Evolutionary conservation across 352 stramenopile species (phyloP), one percentile per base, ranked within the genome.

Genomic region (Saprolegnia parasitica): DNA sequence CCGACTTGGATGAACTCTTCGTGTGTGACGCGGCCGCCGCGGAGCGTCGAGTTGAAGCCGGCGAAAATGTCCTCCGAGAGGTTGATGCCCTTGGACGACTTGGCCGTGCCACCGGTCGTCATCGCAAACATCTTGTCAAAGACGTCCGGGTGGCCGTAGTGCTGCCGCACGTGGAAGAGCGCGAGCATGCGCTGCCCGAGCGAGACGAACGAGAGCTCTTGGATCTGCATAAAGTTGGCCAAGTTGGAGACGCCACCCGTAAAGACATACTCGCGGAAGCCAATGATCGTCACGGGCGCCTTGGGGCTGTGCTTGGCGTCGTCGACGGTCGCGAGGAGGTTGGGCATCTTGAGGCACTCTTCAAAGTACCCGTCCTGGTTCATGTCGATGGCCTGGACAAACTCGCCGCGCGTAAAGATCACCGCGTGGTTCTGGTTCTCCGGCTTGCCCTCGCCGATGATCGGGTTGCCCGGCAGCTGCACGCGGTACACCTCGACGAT

Each of bases 361-460:
- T 96, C 88, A 37, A 95, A 89, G 76, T 95, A 95, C 58, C 91
- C 81, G 50, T 96, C 88, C 60, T 96, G 88, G 73, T 96, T 96
- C 88, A 95, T 95, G 78, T 96, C 88, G 49, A 96, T 96, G n/a
- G 81, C 91, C 70, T 96, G 88, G 13, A 96, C 58, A 56, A 91
- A 93, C 71, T 95, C 88, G 23, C 88, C 88, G 67, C 86, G 83
- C 32, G 86, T 93, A 68, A 96, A 96, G 15, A 87, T 84, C 15
- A 96, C 66, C 3, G 88, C 85, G 56, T 94, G 77, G 56, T 96
- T 96, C 76, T 96, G 88, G 72, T 96, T 96, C 65, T 94, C 86
- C 21, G 86, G 86, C 58, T 96, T 96, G 62, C 86, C 87, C 72
- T 96, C 86, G 26, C 88, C 86, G 57, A 95, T 75, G 23, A 96